Percentiles rank a stretch among this genome's conserved stretches.
Conservation (phyloP, 495 filamentous ascomycete species). For the Terfezia claveryi region DNA sequence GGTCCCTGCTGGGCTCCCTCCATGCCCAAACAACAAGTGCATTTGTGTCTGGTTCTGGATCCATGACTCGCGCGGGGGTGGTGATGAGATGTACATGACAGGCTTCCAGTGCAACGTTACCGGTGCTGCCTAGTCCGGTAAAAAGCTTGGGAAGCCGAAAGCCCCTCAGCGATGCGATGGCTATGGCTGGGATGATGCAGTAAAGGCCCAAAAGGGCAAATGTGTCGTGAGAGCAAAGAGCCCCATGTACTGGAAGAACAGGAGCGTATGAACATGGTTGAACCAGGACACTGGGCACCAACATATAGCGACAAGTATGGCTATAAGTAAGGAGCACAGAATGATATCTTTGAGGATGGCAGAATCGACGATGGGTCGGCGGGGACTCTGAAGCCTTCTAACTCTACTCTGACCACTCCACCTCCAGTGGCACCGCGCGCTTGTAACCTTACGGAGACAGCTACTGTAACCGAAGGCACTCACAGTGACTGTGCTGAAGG, state of each 20-base stretch:
- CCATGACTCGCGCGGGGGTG: conserved; percentile 8
- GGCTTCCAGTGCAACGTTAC: conserved; percentile 33
- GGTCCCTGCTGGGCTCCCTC: conserved; percentile 26
- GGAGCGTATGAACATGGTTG: conserved; percentile 11
- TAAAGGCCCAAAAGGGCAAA: conserved; percentile 6
- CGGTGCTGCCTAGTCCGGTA: conserved; percentile 23
- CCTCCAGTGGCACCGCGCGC: not conserved
- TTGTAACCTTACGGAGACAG: not conserved
- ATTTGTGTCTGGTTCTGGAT: conserved; percentile 28
- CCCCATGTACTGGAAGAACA: conserved; percentile 14
- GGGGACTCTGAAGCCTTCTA: not conserved
- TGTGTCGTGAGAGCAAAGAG: conserved; percentile 33
- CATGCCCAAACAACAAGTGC: conserved; percentile 30
- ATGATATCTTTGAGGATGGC: conserved; percentile 23
- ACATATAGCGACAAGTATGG: conserved; percentile 7
- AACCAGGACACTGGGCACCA: conserved; percentile 4
- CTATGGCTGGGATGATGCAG: conserved; percentile 6
- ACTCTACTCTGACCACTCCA: not conserved
- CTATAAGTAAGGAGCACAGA: conserved; percentile 22
- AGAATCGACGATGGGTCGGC: not conserved
- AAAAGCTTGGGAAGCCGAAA: conserved; percentile 22
- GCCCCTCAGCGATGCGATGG: conserved; percentile 26
- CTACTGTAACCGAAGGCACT: not conserved
- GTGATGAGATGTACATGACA: conserved; percentile 26
- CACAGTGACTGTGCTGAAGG: not conserved